Evolutionary conservation across 176 grass and related monocot genomes (phyloP).

Genomic region (Lolium rigidum): DNA sequence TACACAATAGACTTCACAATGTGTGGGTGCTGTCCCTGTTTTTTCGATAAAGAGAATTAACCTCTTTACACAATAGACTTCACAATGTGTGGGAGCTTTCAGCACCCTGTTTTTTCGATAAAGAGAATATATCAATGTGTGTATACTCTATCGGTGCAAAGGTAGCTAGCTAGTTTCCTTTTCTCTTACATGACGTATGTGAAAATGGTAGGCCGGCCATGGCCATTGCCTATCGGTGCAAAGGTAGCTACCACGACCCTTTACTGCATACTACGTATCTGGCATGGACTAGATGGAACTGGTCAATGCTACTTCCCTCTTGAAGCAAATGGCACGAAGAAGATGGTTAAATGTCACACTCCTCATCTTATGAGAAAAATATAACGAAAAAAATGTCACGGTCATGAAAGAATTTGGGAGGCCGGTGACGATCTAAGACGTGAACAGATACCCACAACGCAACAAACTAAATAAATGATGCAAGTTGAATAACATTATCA

Average conservation of each 20-base stretch:
- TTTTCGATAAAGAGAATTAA: no score
- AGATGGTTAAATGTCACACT: conserved; percentile 13
- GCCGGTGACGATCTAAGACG: not conserved
- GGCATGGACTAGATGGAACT: not conserved
- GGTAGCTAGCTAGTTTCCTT: not conserved
- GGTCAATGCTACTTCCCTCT: not conserved
- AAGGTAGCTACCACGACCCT: not conserved
- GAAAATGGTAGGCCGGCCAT: not conserved
- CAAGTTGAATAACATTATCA: not conserved
- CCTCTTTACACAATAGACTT: no score
- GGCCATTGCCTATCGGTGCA: no score
- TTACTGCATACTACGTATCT: no score
- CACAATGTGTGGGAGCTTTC: no score
- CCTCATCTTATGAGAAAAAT: not conserved
- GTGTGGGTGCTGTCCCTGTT: no score
- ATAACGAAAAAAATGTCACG: not conserved
- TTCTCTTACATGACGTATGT: not conserved
- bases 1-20: no score
- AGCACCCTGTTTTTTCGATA: no score
- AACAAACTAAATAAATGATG: not conserved
- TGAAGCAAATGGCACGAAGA: not conserved
- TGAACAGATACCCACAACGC: not conserved
- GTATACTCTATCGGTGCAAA: no score
- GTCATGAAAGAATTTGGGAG: conserved; percentile 2
- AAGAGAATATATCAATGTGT: no score